These are phyloP conservation scores for Marsdenia floribunda DNA, from an alignment of 257 asterid species.

Conservation along the genomic window DNA sequence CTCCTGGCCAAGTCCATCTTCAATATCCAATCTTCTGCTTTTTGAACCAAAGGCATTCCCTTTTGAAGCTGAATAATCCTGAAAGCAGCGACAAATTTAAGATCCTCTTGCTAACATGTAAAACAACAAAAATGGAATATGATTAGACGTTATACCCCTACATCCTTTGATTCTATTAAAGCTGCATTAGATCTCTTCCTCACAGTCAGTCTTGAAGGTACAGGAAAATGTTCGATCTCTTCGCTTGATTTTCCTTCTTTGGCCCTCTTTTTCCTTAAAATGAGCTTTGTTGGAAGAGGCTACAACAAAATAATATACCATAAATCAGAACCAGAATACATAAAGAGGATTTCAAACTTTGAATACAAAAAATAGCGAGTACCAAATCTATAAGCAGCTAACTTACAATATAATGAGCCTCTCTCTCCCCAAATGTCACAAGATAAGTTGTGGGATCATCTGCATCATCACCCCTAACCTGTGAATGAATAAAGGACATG, in stretches of 20 bases:
- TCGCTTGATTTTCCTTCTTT: slow-evolving; percentile 73
- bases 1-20: slow-evolving; percentile 33
- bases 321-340: slow-evolving; percentile 6
- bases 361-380: not conserved
- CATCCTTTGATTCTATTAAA: slow-evolving; percentile 55
- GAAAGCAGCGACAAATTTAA: slow-evolving; percentile 14
- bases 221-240: slow-evolving; percentile 72
- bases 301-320: slow-evolving; percentile 16
- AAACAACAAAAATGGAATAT: not conserved
- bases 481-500: slow-evolving; percentile 24
- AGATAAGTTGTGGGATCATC: slow-evolving; percentile 81
- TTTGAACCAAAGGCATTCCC: slow-evolving; percentile 30
- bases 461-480: slow-evolving; percentile 79
- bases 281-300: slow-evolving; percentile 61
- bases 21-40: slow-evolving; percentile 42
- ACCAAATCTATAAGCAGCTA: not conserved
- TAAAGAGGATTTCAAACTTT: not conserved
- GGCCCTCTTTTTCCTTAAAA: slow-evolving; percentile 73
- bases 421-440: slow-evolving; percentile 58
- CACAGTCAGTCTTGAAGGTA: slow-evolving; percentile 63
- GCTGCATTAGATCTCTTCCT: slow-evolving; percentile 55
- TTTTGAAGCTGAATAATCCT: slow-evolving; percentile 53
- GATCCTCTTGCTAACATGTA: not conserved
- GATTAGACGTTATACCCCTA: slow-evolving; percentile 36
- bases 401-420: slow-evolving; percentile 63